phyloP scores from a whole-genome alignment of 108 stramenopile species.

The Pseudonitzschia multistriata region DNA sequence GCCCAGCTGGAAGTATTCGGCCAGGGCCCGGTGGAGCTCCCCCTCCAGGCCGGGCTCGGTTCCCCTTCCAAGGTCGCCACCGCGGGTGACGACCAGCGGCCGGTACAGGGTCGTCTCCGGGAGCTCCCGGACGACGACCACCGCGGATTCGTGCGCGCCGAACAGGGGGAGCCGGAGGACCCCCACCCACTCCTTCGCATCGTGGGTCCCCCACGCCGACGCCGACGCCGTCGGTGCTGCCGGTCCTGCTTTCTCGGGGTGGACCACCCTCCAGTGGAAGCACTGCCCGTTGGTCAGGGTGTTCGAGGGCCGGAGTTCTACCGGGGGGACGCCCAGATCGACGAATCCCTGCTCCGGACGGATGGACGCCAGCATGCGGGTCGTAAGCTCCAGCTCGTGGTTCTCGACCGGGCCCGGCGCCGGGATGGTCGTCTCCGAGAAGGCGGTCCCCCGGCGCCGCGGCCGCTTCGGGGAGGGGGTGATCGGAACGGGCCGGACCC shows the following conservation, averaged over 20 bases:
- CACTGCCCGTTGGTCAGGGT: constrained; percentile 85
- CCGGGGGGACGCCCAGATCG: constrained; percentile 71
- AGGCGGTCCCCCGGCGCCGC: background rate
- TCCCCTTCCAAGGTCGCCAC: constrained; percentile 8
- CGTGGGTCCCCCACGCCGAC: constrained; percentile 85
- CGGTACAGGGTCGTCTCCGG: constrained; percentile 71
- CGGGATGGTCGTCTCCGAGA: background rate
- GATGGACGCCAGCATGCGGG: constrained; percentile 17
- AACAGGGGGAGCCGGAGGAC: constrained; percentile 34
- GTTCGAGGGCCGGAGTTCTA: constrained; percentile 75
- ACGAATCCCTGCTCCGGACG: constrained; percentile 24
- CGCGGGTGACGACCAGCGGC: constrained; percentile 44
- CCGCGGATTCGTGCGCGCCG: constrained; percentile 29
- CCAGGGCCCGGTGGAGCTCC: constrained; percentile 36
- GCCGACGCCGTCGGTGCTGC: background rate
- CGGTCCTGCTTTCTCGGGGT: background rate
- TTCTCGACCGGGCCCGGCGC: background rate
- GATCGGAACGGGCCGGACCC: too few species aligned
- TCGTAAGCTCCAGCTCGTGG: background rate
- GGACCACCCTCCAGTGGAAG: constrained; percentile 79
- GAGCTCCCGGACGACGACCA: constrained; percentile 74
- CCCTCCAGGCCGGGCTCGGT: background rate
- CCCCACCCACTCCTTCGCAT: constrained; percentile 86
- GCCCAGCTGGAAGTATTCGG: constrained; percentile 75
- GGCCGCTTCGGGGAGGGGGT: too few species aligned